phyloP scores from a whole-genome alignment of 306 rosid genomes.

The Vicia villosa region DNA sequence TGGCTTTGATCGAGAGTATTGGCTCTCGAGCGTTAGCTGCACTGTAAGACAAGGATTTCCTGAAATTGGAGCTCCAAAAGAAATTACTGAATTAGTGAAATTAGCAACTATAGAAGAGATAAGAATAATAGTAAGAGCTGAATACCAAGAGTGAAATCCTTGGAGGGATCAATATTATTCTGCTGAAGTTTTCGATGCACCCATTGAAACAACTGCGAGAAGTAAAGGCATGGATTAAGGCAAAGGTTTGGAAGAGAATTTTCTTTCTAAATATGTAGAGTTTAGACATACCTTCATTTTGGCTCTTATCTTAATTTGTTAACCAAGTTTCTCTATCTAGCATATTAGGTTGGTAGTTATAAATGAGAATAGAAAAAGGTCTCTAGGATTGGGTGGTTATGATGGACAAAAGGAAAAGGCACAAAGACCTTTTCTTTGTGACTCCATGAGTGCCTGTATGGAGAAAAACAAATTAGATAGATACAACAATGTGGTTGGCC shows the following conservation, averaged over 20 bases:
- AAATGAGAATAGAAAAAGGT: conserved; percentile 40
- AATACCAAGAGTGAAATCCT: conserved; percentile 72
- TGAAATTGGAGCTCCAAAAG: conserved; percentile 50
- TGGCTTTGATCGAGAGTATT: conserved; percentile 53
- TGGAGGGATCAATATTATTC: conserved; percentile 54
- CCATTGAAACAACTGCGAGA: conserved; percentile 85
- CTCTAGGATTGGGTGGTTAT: conserved; percentile 34
- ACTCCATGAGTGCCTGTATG: conserved; percentile 42
- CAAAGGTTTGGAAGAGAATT: conserved; percentile 32
- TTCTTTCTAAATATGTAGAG: conserved; percentile 30
- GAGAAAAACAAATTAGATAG: conserved; percentile 85
- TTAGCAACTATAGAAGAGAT: too few relatives aligned
- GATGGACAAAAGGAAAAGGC: conserved; percentile 44
- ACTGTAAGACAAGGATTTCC: conserved; percentile 68
- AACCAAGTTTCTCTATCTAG: conserved; percentile 37
- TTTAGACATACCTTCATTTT: conserved; percentile 79
- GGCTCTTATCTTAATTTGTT: conserved; percentile 49
- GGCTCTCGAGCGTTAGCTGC: conserved; percentile 58
- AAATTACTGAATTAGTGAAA: too few relatives aligned
- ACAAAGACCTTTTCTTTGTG: conserved; percentile 37
- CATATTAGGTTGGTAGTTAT: conserved; percentile 45
- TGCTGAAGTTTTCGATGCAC: conserved; percentile 77
- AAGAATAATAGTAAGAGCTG: conserved; percentile 35
- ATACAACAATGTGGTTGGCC: conserved; percentile 81
- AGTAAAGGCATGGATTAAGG: conserved; percentile 43